phyloP scores from a whole-genome alignment of 345 rosid genomes.

The Nephelium lappaceum region DNA sequence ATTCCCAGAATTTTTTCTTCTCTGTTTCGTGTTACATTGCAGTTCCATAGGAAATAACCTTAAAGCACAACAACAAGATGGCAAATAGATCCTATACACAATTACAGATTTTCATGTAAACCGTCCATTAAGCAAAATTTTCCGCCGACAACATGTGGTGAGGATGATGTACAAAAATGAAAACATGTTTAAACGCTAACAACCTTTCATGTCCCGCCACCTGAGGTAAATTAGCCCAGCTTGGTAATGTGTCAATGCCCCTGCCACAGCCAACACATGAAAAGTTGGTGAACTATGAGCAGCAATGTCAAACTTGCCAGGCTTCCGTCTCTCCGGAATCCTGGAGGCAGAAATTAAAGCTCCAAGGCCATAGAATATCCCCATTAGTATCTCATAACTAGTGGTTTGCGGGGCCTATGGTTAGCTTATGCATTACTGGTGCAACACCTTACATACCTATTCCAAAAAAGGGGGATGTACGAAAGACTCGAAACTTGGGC shows the following conservation, averaged over 20 bases:
- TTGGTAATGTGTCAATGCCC: conserved; percentile 26
- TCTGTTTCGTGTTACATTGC: background rate
- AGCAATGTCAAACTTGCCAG: conserved; percentile 38
- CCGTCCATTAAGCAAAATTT: background rate
- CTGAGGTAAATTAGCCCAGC: conserved; percentile 28
- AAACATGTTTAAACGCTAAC: background rate
- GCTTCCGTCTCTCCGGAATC: conserved; percentile 30
- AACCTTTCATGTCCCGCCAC: conserved; percentile 29
- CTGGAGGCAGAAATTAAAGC: conserved; percentile 24
- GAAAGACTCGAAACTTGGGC: conserved; percentile 24
- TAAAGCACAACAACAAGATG: no score
- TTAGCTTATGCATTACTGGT: conserved; percentile 29
- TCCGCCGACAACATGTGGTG: background rate
- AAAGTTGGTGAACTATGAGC: conserved; percentile 36
- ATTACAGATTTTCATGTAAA: background rate
- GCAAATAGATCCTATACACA: no score
- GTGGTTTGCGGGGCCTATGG: conserved; percentile 27
- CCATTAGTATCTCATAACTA: conserved; percentile 29
- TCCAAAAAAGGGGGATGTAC: conserved; percentile 30
- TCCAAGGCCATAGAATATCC: conserved; percentile 28
- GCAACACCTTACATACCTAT: conserved; percentile 29
- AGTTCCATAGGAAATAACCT: background rate
- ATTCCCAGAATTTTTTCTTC: background rate
- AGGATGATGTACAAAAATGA: background rate
- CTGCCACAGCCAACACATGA: conserved; percentile 32